Evolutionary conservation across 164 flowering plant species (phyloP).

Genomic region (Saururus chinensis): DNA sequence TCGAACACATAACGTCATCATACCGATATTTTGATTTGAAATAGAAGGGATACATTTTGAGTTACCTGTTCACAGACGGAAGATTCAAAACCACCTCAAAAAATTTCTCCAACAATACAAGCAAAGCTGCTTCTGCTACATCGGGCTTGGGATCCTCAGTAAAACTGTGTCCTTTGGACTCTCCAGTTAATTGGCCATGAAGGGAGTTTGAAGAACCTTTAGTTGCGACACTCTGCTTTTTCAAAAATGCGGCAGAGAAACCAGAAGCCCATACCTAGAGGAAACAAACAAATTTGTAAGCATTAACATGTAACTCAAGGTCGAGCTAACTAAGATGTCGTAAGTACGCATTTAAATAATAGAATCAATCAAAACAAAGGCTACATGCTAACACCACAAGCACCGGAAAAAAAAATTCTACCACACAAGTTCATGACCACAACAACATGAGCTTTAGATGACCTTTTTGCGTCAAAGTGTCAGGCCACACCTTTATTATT

Average conservation of each 20-base stretch:
- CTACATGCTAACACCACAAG: neutral
- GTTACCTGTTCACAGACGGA: slow-evolving; percentile 75
- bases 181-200: slow-evolving; percentile 17
- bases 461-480: neutral
- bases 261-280: slow-evolving; percentile 94
- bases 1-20: neutral
- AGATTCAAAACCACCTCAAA: slow-evolving; percentile 73
- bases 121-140: slow-evolving; percentile 70
- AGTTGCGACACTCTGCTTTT: slow-evolving; percentile 75
- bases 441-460: neutral
- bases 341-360: neutral
- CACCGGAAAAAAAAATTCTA: neutral
- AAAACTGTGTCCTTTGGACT: slow-evolving; percentile 13
- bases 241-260: slow-evolving; percentile 92
- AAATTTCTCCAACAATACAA: slow-evolving; percentile 64
- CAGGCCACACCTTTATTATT: too few relatives aligned
- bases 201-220: slow-evolving; percentile 26
- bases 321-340: neutral
- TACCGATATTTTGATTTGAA: neutral
- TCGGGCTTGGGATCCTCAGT: slow-evolving; percentile 52
- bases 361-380: neutral
- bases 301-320: neutral
- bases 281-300: neutral
- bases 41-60: neutral
- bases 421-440: too few relatives aligned